A percentile compares a stretch with the other conserved stretches of the same genome.
Conservation (phyloP, 768 basidiomycete genomes). For the Calvatia gigantea region DNA sequence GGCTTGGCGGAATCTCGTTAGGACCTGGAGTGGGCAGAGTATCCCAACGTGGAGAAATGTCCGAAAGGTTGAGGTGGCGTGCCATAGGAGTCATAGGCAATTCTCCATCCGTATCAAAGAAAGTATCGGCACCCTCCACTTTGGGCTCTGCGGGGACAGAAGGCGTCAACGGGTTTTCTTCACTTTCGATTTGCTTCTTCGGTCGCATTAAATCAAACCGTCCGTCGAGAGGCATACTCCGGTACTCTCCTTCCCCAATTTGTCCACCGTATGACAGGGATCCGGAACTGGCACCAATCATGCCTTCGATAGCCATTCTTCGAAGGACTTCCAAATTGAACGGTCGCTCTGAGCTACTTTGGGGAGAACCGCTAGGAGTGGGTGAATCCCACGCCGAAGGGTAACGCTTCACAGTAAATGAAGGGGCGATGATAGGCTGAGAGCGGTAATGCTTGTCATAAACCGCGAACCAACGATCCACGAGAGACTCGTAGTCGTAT, state of each 20-base stretch:
- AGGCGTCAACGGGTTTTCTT: constrained; percentile 16
- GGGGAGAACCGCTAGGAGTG: constrained; percentile 23
- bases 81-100: constrained; percentile 35
- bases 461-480: constrained; percentile 87
- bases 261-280: constrained; percentile 12
- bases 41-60: constrained; percentile 37
- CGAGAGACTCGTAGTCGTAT: constrained; percentile 77
- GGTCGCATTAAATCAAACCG: constrained; percentile 85
- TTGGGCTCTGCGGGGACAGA: constrained; percentile 11
- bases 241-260: constrained; percentile 67
- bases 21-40: constrained; percentile 60
- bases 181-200: constrained; percentile 14
- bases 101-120: constrained; percentile 16
- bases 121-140: neutral
- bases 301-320: constrained; percentile 57
- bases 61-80: constrained; percentile 27
- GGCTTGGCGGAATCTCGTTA: constrained; percentile 61
- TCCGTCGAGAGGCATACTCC: constrained; percentile 80
- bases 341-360: constrained; percentile 6
- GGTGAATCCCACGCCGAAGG: constrained; percentile 67
- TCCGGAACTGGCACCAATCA: constrained; percentile 28
- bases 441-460: constrained; percentile 88
- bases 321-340: constrained; percentile 66
- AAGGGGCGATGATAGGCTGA: constrained; percentile 34
- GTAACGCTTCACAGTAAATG: constrained; percentile 66